Base-by-base conservation (phyloP, 371 early-diverging fungal species). In the Rhizopus sp. region DNA sequence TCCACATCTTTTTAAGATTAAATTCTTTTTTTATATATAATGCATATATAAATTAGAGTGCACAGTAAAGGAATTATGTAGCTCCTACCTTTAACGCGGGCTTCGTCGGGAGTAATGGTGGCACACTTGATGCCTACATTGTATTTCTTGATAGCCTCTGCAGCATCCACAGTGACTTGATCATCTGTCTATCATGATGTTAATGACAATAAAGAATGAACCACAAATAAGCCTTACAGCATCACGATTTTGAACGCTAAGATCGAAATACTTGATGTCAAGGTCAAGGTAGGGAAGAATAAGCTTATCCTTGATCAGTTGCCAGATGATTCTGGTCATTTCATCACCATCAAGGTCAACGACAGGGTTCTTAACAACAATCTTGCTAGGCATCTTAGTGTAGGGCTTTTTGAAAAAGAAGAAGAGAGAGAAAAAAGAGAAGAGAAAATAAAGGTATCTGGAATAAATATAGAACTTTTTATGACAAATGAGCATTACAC, bases 41-140 rank as follows among this genome's bases (percentile, higher is more conserved):
- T 47, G 49, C 38, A 40, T 8, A 42, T 47, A 30, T 37, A 16
- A 40, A 12, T 39, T 38, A 53, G 23, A 23, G 23, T 2, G 23
- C 23, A 23, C 23, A 23, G 23, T 23, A 23, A 23, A 23, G 23
- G 23, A 2, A 31, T 46, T 40, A 31, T 29, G 17, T 30, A 31
- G 41, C 37, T 37, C 42, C 50, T 75, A 86, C 88, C 89, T 75
- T 95, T 83, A 58, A 98, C 97, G 68, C 98, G 92, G 23, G 85
- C 91, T 62, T 93, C 93, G 68, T 98, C 98, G 13, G 98, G 97
- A n/a, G 98, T 98, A 73, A 98, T 98, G 47, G 98, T 98, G 29
- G 98, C 98, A 78, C 98, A 98, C 82, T 98, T 98, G 80, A 98
- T 97, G 63, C 94, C 97, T 35, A 96, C 98, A 72, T 94, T 93